Base-by-base conservation (phyloP, 768 basidiomycete genomes). In the Boletus tomentosulus region DNA sequence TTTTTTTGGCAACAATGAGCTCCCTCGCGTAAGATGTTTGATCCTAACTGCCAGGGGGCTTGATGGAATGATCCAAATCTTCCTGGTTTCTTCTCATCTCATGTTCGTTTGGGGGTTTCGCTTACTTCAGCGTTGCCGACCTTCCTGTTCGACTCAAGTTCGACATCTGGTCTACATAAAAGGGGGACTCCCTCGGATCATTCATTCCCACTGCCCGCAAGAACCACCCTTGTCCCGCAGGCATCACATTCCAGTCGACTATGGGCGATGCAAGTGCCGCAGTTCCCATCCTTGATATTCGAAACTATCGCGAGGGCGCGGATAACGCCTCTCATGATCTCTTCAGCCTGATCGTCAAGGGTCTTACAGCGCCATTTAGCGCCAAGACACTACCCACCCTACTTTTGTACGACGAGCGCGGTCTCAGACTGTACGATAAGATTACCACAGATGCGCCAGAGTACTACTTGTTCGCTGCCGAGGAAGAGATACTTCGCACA, bases 401-500 rank as follows among this genome's bases (percentile, higher is more conserved):
- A 68, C 77, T 94, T 11, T 76, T 97, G 10, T 98, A 98, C 72
- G 84, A 93, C 59, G 88, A 95, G 63, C 77, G 74, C 22, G 97
- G 97, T 0, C 76, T 99, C 51, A 78, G 83, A 69, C 76, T 94
- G 15, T 96, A 93, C 73, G 93, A 95, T 72, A 77, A 82, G 37
- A 89, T 95, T 46, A 93, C 92, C 2, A 87, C 86, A 8, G 73
- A 82, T 28, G 86, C 79, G 1, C 76, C 80, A 11, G 88, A 92
- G 63, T 99, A 99, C 67, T 98, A 98, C 66, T 77, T 94, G 34
- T 99, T 95, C 69, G 71, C 76, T 3, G 90, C 91, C 0, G 97
- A 98, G 70, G 86, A 96, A 65, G 79, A 85, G 55, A 89, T 99
- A 54, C 75, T 98, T 57, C 85, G 83, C 70, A 74, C 67, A 25